Conservation (phyloP, 306 rosid genomes). For the Mimosa bimucronata region DNA sequence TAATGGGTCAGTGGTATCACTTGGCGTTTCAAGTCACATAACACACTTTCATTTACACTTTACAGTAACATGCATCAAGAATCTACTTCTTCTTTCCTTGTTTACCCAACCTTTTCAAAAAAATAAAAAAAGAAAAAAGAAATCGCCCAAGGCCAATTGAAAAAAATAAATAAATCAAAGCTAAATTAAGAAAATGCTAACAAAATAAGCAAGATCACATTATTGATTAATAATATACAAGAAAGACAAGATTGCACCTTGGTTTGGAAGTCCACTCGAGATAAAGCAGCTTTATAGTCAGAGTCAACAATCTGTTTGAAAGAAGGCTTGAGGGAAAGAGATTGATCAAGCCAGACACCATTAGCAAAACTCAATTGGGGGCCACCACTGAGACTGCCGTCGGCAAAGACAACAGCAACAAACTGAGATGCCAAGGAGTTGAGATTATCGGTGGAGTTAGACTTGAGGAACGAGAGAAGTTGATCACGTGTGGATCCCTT, state of each 20-base stretch:
- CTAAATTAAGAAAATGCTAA: neutral
- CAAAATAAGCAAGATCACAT: neutral
- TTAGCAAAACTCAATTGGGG: slow-evolving; percentile 67
- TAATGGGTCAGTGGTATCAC: neutral
- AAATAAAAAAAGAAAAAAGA: neutral
- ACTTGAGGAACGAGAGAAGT: slow-evolving; percentile 75
- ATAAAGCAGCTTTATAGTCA: slow-evolving; percentile 56
- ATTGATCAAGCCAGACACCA: slow-evolving; percentile 68
- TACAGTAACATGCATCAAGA: neutral
- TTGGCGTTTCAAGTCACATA: neutral
- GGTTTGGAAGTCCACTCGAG: slow-evolving; percentile 63
- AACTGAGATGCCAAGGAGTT: slow-evolving; percentile 67
- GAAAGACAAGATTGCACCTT: neutral
- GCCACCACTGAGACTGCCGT: slow-evolving; percentile 69
- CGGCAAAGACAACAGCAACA: slow-evolving; percentile 57
- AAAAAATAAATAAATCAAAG: neutral
- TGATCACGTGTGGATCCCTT: slow-evolving; percentile 70
- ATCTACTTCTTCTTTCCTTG: neutral
- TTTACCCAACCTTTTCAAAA: neutral
- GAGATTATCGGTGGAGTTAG: slow-evolving; percentile 60
- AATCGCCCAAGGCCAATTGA: neutral
- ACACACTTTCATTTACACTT: neutral
- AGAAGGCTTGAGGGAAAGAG: slow-evolving; percentile 62
- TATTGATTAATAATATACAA: neutral
- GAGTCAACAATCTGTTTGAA: slow-evolving; percentile 64